Percentiles rank a stretch among this genome's conserved stretches.
These are phyloP conservation scores for Penicillium fuscoglaucum DNA, from an alignment of 2,329 filamentous ascomycete species.

Conservation along the genomic window DNA sequence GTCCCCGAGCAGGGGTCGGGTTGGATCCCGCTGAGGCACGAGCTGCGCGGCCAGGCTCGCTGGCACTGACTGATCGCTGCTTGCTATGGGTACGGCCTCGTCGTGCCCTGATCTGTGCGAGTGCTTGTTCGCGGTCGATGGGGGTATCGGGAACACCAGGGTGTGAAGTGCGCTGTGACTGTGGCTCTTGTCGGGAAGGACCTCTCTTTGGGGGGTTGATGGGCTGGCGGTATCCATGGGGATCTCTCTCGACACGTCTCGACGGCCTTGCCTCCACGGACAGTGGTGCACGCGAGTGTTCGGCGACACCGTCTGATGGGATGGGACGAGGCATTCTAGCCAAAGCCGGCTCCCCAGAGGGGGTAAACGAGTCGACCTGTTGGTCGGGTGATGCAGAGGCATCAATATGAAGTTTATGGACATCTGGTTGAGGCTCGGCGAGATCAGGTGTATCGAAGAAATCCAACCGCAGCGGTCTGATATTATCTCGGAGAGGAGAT, in stretches of 20 bases:
- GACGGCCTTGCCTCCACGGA: conserved; percentile 15
- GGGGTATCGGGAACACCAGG: conserved; percentile 43
- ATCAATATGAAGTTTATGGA: conserved; percentile 9
- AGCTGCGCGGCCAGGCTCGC: conserved; percentile 35
- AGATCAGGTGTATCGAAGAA: conserved; percentile 17
- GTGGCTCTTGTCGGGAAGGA: conserved; percentile 34
- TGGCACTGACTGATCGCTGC: conserved; percentile 44
- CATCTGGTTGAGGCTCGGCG: conserved; percentile 4
- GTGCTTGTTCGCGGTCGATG: conserved; percentile 49
- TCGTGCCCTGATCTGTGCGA: conserved; percentile 52
- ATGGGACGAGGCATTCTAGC: conserved; percentile 1
- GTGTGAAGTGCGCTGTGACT: conserved; percentile 23
- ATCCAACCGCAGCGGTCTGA: conserved; percentile 24
- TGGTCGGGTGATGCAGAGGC: conserved; percentile 10
- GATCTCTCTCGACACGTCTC: conserved; percentile 13
- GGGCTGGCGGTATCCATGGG: conserved; percentile 13
- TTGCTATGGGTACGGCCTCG: conserved; percentile 47
- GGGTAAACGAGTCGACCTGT: conserved; percentile 16
- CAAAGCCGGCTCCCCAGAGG: conserved; percentile 15
- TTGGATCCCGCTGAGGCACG: conserved; percentile 28
- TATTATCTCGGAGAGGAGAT: conserved; percentile 37
- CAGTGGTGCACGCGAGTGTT: neutral
- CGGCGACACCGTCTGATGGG: conserved; percentile 1
- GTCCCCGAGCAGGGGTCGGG: conserved; percentile 27
- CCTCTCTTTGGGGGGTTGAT: conserved; percentile 32